These are phyloP conservation scores for Rheum nobile DNA, from an alignment of 148 eudicot species.

Conservation along the genomic window DNA sequence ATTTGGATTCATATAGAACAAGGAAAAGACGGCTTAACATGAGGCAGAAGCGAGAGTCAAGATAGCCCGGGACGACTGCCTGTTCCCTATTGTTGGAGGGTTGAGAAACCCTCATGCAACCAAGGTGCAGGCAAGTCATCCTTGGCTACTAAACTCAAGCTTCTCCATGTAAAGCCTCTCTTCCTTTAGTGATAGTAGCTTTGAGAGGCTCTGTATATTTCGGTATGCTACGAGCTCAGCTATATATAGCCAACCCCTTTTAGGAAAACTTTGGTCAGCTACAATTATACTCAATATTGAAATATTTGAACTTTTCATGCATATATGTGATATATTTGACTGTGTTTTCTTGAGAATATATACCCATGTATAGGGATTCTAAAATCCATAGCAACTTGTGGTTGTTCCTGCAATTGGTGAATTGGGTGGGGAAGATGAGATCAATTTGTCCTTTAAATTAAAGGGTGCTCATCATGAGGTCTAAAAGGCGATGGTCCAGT, in stretches of 20 bases:
- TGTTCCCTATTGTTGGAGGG: neutral
- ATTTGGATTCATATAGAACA: neutral
- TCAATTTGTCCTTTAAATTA: no score
- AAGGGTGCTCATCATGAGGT: no score
- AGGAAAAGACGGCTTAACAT: neutral
- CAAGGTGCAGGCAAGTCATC: conserved; percentile 6
- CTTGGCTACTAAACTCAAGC: conserved; percentile 7
- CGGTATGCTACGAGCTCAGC: neutral
- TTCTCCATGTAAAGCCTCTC: conserved; percentile 4
- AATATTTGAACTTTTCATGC: neutral
- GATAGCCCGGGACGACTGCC: conserved; percentile 8
- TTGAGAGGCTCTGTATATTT: neutral
- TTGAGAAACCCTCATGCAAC: neutral
- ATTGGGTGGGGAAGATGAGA: neutral
- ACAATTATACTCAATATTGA: neutral
- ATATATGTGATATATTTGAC: neutral
- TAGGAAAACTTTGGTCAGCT: neutral
- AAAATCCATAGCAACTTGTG: neutral
- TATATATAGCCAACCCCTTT: neutral
- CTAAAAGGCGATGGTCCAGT: neutral
- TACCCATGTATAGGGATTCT: neutral
- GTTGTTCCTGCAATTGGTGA: neutral
- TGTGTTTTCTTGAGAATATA: neutral
- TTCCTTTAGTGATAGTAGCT: neutral
- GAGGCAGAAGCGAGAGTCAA: neutral